A percentile compares a stretch with the other conserved stretches of the same genome.
Evolutionary conservation across 2,329 filamentous ascomycete genomes (phyloP).

Genomic region (Epichloe hybrida): DNA sequence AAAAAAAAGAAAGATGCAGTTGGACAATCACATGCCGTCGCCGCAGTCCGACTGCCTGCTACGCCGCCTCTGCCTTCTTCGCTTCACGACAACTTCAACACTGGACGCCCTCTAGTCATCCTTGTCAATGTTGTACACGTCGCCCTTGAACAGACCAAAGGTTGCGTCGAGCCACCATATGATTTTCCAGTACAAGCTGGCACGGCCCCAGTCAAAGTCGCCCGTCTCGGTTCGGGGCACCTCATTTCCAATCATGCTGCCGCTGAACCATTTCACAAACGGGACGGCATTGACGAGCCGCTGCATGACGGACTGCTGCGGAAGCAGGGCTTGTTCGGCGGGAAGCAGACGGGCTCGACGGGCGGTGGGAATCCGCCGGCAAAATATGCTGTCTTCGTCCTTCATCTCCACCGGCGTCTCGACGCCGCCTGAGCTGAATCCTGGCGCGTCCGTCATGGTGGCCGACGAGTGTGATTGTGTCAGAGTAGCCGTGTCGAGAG

Average conservation of each 20-base stretch:
- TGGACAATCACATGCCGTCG: neutral
- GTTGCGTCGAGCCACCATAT: conserved; percentile 49
- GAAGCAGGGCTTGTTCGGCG: conserved; percentile 56
- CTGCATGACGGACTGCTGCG: conserved; percentile 52
- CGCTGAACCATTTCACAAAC: conserved; percentile 58
- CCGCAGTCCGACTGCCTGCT: neutral
- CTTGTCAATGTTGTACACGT: conserved; percentile 43
- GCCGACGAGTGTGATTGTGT: conserved; percentile 28
- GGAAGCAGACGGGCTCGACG: conserved; percentile 52
- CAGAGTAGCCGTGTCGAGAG: conserved; percentile 43
- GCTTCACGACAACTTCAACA: neutral
- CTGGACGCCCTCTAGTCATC: conserved; percentile 31
- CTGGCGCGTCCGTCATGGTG: conserved; percentile 26
- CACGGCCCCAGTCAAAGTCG: conserved; percentile 61
- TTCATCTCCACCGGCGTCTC: conserved; percentile 16
- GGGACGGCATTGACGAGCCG: conserved; percentile 52
- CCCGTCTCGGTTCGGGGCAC: conserved; percentile 61
- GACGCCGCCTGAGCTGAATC: conserved; percentile 7
- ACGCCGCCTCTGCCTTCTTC: neutral
- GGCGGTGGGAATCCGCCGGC: conserved; percentile 52
- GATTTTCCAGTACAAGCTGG: conserved; percentile 54
- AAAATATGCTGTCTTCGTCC: conserved; percentile 32
- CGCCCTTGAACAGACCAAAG: conserved; percentile 45
- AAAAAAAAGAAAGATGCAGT: too few species aligned
- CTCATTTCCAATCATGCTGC: conserved; percentile 59